Evolutionary conservation across 495 filamentous ascomycete genomes (phyloP).

Genomic region (Friedmanniomyces endolithicus): DNA sequence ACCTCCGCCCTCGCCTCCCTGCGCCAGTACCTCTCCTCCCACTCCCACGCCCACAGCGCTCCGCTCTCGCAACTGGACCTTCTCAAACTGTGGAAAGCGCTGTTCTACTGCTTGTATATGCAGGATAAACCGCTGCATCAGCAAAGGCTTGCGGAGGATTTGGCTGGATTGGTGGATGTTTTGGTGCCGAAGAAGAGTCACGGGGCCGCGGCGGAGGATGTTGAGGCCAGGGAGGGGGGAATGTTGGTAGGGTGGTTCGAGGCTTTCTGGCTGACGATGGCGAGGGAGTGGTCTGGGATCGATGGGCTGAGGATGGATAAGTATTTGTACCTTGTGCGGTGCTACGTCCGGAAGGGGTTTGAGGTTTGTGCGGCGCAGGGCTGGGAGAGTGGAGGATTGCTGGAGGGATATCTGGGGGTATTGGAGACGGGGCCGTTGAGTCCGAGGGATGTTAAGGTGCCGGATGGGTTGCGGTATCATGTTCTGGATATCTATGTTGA

Average conservation of each 20-base stretch:
- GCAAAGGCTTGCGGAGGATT: constrained; percentile 66
- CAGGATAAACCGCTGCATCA: constrained; percentile 77
- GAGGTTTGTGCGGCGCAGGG: constrained; percentile 34
- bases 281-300: constrained; percentile 66
- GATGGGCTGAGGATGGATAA: constrained; percentile 79
- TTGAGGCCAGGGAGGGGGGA: too few relatives aligned
- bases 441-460: constrained; percentile 40
- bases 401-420: constrained; percentile 29
- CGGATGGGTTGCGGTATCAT: constrained; percentile 78
- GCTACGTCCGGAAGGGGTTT: constrained; percentile 59
- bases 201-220: too few relatives aligned
- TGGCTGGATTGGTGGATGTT: constrained; percentile 57
- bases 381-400: constrained; percentile 29
- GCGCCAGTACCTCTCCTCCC: constrained; percentile 58
- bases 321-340: constrained; percentile 72
- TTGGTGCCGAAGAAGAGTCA: constrained; percentile 40
- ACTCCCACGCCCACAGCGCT: constrained; percentile 49
- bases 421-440: constrained; percentile 34
- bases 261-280: constrained; percentile 86
- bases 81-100: constrained; percentile 90
- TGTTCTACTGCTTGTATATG: constrained; percentile 97
- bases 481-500: constrained; percentile 82
- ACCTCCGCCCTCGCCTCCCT: constrained; percentile 69
- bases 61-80: constrained; percentile 61
- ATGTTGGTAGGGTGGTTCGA: constrained; percentile 51